phyloP scores from a whole-genome alignment of 129 eudicot species.

The Sambucus nigra region DNA sequence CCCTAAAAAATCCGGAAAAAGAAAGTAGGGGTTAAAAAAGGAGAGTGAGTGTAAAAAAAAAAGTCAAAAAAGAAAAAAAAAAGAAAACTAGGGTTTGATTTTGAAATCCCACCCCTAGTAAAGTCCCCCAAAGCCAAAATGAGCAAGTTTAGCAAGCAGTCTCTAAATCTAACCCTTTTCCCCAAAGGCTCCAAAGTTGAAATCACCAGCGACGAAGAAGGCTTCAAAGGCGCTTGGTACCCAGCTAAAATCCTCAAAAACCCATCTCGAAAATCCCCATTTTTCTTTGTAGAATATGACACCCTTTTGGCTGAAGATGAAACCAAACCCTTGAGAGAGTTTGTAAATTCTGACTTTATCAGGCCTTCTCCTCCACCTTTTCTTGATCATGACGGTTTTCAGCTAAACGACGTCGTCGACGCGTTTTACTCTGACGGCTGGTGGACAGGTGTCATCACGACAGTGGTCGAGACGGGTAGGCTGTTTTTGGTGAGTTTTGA shows the following conservation, averaged over 20 bases:
- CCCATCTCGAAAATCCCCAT: constrained; percentile 12
- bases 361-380: constrained; percentile 51
- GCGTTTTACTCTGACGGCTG: constrained; percentile 67
- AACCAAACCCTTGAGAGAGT: constrained; percentile 39
- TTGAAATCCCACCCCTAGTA: too few species aligned
- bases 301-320: constrained; percentile 28
- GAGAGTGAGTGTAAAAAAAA: too few species aligned
- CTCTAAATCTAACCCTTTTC: neutral
- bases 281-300: constrained; percentile 32
- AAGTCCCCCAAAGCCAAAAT: too few species aligned
- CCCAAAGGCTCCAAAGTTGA: constrained; percentile 48
- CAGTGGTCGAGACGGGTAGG: constrained; percentile 18
- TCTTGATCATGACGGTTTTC: constrained; percentile 13
- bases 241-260: constrained; percentile 40
- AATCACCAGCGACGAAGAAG: constrained; percentile 50
- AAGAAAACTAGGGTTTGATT: too few species aligned
- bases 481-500: constrained; percentile 33
- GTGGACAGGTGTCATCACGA: constrained; percentile 70
- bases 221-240: constrained; percentile 46
- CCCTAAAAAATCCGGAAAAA: too few species aligned
- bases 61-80: too few species aligned
- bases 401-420: constrained; percentile 55
- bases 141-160: too few species aligned
- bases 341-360: constrained; percentile 23
- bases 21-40: too few species aligned